Percentiles rank a stretch among this genome's conserved stretches.
These are phyloP conservation scores for Aphanocladium album DNA, from an alignment of 2,329 filamentous ascomycete genomes.

Conservation along the genomic window DNA sequence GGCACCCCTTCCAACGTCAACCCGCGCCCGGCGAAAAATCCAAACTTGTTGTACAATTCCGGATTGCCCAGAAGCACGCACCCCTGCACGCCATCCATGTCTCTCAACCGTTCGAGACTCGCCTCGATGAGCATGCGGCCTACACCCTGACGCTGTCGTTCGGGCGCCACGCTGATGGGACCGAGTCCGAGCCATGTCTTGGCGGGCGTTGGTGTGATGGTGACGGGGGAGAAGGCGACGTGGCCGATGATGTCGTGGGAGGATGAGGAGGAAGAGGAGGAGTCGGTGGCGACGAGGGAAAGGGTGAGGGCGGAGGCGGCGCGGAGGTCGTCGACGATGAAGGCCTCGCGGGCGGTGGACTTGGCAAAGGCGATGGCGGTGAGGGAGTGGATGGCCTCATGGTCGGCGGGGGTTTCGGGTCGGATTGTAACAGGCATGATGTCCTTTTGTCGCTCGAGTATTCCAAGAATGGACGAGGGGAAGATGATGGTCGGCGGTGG, in stretches of 20 bases:
- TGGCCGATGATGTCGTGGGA: conserved; percentile 2
- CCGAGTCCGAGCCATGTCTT: conserved; percentile 5
- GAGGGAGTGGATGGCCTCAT: not conserved
- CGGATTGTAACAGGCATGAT: conserved; percentile 3
- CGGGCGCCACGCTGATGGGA: not conserved
- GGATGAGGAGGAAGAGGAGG: not conserved
- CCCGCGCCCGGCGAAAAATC: not conserved
- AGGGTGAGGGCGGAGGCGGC: conserved; percentile 1
- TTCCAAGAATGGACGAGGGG: no score
- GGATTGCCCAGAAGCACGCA: conserved; percentile 6
- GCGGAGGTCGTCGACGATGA: conserved; percentile 5
- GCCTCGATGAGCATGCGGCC: not conserved
- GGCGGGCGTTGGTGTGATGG: not conserved
- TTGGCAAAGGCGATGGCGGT: not conserved
- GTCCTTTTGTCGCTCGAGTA: no score
- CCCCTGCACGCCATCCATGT: not conserved
- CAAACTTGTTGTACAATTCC: not conserved
- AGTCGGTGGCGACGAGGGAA: conserved; percentile 8
- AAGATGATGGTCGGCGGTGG: no score
- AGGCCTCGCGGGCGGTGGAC: not conserved
- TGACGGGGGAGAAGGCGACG: conserved; percentile 4
- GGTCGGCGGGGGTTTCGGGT: not conserved
- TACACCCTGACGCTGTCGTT: not conserved
- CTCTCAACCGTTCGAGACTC: not conserved
- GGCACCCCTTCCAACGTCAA: not conserved